Evolutionary conservation across 2,329 filamentous ascomycete species (phyloP), one percentile per base, ranked within the genome.

Genomic region (Diaporthe capsici): DNA sequence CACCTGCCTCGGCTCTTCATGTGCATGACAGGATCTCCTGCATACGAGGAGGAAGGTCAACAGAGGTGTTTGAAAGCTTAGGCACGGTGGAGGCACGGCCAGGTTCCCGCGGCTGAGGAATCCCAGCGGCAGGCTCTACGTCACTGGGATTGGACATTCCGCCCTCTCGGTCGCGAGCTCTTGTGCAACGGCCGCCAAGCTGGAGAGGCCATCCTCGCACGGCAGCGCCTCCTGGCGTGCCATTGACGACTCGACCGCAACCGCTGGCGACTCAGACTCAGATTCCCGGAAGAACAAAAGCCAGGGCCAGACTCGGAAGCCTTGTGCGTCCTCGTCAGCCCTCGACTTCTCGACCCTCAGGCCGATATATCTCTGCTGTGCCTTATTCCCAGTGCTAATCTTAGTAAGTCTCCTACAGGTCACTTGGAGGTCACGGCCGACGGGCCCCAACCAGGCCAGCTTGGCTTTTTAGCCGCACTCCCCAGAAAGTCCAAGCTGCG

Each of bases 181-280:
- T 88, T 28, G 84, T 85, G 76, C 87, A 84, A 86, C 9, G 81
- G 79, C n/a, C 83, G 67, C 2, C 75, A 76, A 76, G 37, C 75
- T 76, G 73, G 75, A 75, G 75, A 58, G 49, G 51, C 61, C 75
- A 68, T 72, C 75, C 53, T 75, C 60, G 49, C 44, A 72, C 68
- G 75, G 75, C 73, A 75, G 79, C 80, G 82, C 80, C 81, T 75
- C 77, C 75, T 77, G 80, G 80, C 80, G 79, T 77, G 78, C 79
- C 77, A 78, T 80, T 78, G 81, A 78, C 77, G 73, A 77, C 68
- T 73, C 79, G 72, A 68, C 58, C 74, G 71, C 76, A 77, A 60
- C 76, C 68, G 73, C 61, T 68, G 74, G 44, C 71, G 71, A 71
- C 37, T 67, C 49, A 51, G 68, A 72, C 71, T 76, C 77, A 75